Base-by-base conservation (phyloP, 1,284 basidiomycete genomes). In the Rhodotorula glutinis region DNA sequence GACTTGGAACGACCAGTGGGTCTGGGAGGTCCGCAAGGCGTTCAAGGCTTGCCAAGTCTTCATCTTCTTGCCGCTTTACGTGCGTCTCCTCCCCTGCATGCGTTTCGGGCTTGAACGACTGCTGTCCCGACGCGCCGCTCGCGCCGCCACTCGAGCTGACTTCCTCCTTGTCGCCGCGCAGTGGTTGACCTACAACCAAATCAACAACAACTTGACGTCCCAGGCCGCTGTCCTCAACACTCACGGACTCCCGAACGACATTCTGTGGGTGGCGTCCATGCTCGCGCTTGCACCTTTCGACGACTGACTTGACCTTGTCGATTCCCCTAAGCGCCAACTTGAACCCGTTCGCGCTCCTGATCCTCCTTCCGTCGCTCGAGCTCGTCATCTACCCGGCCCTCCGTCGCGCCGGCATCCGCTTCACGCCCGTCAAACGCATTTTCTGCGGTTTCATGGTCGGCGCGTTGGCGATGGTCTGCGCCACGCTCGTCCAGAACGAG, bases 11-110 rank as follows among this genome's bases (percentile, higher is more conserved):
- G 88, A 90, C 74, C 76, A 82, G 51, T 91, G 87, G 86, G 89
- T 94, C 21, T 89, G 91, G 62, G 91, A 94, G 77, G 86, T 93
- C 59, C 82, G 83, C 64, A 85, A 90, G 74, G 90, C 33, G 7
- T 38, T 92, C 79, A 90, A 90, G 78, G 92, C 92, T 14, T 94
- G 91, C 79, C 79, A 81, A 51, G 90, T 94, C 64, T 93, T 94
- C 80, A 76, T 83, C 55, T 91, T 88, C 84, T 90, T 77, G 74
- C 79, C 79, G 4, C 64, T 78, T 76, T 85, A 79, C 33, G 49
- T 51, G 17, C 16, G 49, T 51, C 49, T 27, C 25, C 25, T 51
- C 25, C 14, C 7, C 25, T 16, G 1, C 7, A 38, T 11, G 11
- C 5, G 5, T 38, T 7, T 38, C 33, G 5, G 11, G 33, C 33